Conservation (phyloP, 345 rosid genomes). For the Euphorbia peplus region DNA sequence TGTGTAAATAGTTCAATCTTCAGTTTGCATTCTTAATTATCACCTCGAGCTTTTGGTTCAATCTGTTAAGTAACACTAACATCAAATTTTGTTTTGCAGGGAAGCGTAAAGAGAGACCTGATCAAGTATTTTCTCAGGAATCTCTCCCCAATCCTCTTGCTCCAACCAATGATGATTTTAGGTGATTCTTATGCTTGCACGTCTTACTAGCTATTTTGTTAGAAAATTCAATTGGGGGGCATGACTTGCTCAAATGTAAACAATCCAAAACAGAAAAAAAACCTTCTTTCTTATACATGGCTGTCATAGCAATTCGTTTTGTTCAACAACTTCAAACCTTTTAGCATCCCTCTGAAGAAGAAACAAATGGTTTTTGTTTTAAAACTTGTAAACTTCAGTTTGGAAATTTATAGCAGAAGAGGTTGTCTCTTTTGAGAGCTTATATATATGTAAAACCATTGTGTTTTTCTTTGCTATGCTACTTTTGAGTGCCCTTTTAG, state of each 20-base stretch:
- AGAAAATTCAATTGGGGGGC: neutral
- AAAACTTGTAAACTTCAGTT: neutral
- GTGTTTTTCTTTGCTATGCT: neutral
- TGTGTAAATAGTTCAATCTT: neutral
- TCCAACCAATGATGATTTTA: constrained; percentile 64
- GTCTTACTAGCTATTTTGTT: neutral
- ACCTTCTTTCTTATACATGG: neutral
- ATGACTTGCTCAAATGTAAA: neutral
- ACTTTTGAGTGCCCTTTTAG: constrained; percentile 3
- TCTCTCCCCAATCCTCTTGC: constrained; percentile 46
- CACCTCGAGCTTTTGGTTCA: too few species aligned
- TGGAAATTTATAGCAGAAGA: neutral
- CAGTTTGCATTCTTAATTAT: constrained; percentile 8
- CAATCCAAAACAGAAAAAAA: too few species aligned
- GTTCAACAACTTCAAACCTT: neutral
- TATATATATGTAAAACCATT: neutral
- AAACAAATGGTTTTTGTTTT: neutral
- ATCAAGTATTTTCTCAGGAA: constrained; percentile 41
- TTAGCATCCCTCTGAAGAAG: neutral
- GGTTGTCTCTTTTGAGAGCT: constrained; percentile 1
- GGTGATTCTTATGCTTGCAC: constrained; percentile 39
- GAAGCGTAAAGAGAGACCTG: constrained; percentile 74
- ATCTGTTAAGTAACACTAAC: neutral
- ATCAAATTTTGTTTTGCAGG: constrained; percentile 39
- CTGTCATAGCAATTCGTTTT: neutral